Evolutionary conservation across 2,329 filamentous ascomycete genomes (phyloP).

Genomic region (Cordyceps fumosorosea): DNA sequence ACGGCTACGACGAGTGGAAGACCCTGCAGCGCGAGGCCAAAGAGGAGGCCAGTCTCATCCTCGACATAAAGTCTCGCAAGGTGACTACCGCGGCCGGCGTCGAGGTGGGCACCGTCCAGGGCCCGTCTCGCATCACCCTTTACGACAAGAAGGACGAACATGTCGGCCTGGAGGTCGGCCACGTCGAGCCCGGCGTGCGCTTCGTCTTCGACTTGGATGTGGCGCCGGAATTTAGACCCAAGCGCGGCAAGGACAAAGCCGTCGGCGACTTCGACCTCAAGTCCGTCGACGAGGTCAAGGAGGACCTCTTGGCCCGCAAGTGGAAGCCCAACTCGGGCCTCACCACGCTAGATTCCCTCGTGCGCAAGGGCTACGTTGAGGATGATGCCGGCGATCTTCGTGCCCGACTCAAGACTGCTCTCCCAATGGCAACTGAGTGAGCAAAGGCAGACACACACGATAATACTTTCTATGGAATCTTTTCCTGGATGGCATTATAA

Average conservation of each 20-base stretch:
- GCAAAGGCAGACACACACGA: not conserved
- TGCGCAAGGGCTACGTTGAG: constrained; percentile 24
- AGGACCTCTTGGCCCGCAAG: constrained; percentile 18
- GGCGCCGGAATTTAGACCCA: constrained; percentile 18
- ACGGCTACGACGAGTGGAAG: constrained; percentile 21
- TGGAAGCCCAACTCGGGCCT: constrained; percentile 36
- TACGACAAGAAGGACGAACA: constrained; percentile 27
- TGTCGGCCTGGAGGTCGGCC: constrained; percentile 24
- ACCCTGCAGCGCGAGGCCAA: constrained; percentile 27
- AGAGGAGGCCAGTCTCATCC: constrained; percentile 27
- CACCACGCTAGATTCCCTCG: constrained; percentile 32
- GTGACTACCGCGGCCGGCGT: constrained; percentile 16
- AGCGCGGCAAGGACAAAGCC: constrained; percentile 20
- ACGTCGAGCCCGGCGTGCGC: constrained; percentile 32
- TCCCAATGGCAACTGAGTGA: not conserved
- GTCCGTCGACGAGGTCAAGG: constrained; percentile 25
- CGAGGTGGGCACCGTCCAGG: constrained; percentile 20
- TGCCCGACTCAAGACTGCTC: constrained; percentile 8
- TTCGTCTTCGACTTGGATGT: constrained; percentile 31
- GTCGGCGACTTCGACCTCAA: constrained; percentile 25
- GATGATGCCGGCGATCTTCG: constrained; percentile 18
- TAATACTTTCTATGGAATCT: not conserved
- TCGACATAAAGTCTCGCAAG: not conserved
- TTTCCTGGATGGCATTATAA: too few relatives aligned
- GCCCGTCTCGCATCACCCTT: constrained; percentile 25